Conservation (phyloP, 192 early-diverging fungal species). For the Backusella parvicylindrica region DNA sequence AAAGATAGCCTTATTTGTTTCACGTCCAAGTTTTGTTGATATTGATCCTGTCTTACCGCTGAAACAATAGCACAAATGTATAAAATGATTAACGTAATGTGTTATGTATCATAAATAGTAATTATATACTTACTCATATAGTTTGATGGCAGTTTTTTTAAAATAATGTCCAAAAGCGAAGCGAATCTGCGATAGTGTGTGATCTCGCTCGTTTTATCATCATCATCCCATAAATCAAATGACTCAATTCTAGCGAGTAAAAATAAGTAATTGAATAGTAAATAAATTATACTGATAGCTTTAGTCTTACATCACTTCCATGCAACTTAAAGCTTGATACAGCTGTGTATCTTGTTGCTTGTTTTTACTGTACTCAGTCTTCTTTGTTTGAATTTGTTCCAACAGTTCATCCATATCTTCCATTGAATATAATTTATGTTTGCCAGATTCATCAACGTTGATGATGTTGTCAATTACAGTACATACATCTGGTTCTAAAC, state of each 20-base stretch:
- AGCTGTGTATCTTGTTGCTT: not conserved
- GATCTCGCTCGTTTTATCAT: constrained; percentile 5
- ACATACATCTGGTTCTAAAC: not conserved
- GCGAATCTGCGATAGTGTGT: not conserved
- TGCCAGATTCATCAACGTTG: not conserved
- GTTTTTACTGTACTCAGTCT: not conserved
- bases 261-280: not conserved
- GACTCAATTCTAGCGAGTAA: constrained; percentile 1
- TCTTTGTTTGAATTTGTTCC: constrained; percentile 5
- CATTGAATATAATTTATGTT: constrained; percentile 2
- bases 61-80: too few species aligned
- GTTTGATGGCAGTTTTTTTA: not conserved
- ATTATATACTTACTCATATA: too few species aligned
- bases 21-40: too few species aligned
- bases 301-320: constrained; percentile 1
- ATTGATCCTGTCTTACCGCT: too few species aligned
- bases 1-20: too few species aligned
- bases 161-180: constrained; percentile 7
- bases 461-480: not conserved
- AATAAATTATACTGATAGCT: constrained; percentile 5
- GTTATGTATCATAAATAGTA: too few species aligned
- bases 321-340: constrained; percentile 1
- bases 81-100: too few species aligned
- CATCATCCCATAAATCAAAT: constrained; percentile 2
- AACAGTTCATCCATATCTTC: not conserved